Conservation (phyloP, 106 monocot species). For the Dioscorea alata region DNA sequence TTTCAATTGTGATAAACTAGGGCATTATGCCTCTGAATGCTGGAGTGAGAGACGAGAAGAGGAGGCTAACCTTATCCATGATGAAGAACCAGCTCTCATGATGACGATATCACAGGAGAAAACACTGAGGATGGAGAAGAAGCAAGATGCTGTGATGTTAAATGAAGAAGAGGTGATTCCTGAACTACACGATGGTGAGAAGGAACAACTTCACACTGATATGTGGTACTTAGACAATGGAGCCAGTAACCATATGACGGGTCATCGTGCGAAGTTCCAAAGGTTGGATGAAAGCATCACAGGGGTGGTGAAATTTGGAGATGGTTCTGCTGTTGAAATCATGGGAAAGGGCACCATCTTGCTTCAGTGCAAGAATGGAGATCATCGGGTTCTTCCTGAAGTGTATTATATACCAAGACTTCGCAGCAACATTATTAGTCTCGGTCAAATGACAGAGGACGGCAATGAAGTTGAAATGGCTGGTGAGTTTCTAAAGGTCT, state of each 20-base stretch:
- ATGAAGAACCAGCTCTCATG: too few species aligned
- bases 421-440: slow-evolving; percentile 2
- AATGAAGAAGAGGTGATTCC: slow-evolving; percentile 7
- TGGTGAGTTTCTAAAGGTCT: neutral
- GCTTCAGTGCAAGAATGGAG: neutral
- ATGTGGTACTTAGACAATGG: too few species aligned
- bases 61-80: too few species aligned
- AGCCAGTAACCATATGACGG: slow-evolving; percentile 9
- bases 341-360: slow-evolving; percentile 5
- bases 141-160: neutral
- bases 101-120: slow-evolving; percentile 1
- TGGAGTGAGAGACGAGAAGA: too few species aligned
- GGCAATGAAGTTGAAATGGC: neutral
- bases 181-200: too few species aligned
- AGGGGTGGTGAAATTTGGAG: slow-evolving; percentile 1
- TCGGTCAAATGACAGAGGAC: neutral
- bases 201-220: too few species aligned
- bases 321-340: slow-evolving; percentile 1
- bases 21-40: too few species aligned
- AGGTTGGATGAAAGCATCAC: slow-evolving; percentile 4
- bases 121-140: neutral
- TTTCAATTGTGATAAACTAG: slow-evolving; percentile 6
- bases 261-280: neutral
- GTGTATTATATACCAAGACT: slow-evolving; percentile 4
- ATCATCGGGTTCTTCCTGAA: neutral